Base-by-base conservation (phyloP, 2,329 filamentous ascomycete species). In the Diaporthe nobilis region DNA sequence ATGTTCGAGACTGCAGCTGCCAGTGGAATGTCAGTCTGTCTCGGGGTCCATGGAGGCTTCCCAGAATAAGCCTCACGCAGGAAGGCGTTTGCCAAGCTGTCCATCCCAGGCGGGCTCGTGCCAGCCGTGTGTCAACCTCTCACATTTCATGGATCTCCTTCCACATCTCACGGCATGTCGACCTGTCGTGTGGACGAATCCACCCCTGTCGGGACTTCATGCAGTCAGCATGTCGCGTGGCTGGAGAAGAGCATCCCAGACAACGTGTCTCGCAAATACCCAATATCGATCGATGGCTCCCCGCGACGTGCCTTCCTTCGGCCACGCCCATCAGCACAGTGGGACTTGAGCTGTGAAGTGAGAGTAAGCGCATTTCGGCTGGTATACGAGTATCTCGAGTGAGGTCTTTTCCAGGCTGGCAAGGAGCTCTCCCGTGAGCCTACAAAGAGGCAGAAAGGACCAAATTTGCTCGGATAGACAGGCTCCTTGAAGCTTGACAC, bases 161-260 rank as follows among this genome's bases (percentile, higher is more conserved):
- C 65, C 34, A 51, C 34, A 51, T 55, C 65, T 42, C 34, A 42
- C 15, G 49, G 25, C 34, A 70, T 28, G 13, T 28, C 51, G 9
- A 49, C 25, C 28, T 31, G 25, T 42, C 22, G 20, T 25, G 17
- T 65, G 42, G 42, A 22, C 22, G 17, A 22, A n/a, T 22, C n/a
- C 25, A 61, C 15, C 42, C 42, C n/a, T 55, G 10, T 17, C 3
- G n/a, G 49, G n/a, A 20, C 7, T 20, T 70, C 15, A 70, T 70
- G 65, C 65, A 70, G 65, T 70, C 49, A 70, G 65, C 65, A 70
- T 37, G 34, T 55, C 34, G 65, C 49, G 34, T 55, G 65, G 49
- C 65, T 70, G 49, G 6, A 22, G 6, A n/a, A 31, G 9, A 53
- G 22, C 15, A 39, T 42, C 15, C 49, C n/a, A 42, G 49, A 42